Evolutionary conservation across 805 yeast genomes (phyloP), one percentile per base, ranked within the genome.

Genomic region (Blastobotrys terrestris): DNA sequence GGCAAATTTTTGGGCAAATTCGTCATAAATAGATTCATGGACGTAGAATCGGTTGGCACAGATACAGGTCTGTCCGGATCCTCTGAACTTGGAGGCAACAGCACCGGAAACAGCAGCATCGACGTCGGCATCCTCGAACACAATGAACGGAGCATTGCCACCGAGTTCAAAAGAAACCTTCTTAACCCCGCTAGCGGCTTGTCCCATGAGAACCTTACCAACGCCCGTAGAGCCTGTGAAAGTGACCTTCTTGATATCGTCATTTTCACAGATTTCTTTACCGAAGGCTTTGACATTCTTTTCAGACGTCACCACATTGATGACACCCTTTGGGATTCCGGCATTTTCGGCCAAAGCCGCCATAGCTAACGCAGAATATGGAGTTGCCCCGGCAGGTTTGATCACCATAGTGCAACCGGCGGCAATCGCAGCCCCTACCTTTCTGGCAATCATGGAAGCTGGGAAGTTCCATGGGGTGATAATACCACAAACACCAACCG

Each of bases 401-500:
- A 87, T 73, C 6, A 86, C 87, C 2, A 84, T 71, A 3, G 92
- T 80, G 67, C 92, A 85, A 1, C 94, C 95, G 14, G 87, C 85
- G 15, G 94, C 91, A 31, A 84, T 63, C 1, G 88, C 89, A 31
- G 92, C 89, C 18, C 85, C 91, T 49, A 82, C 69, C 63, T 85
- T 85, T 58, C 90, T 72, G 3, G 89, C 77, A 55, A 84, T 82
- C 91, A 84, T 85, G 13, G 91, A 87, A 19, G 81, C 70, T 2
- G 95, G 95, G 68, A 86, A 87, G 67, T 87, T 86, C 94, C 94
- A 86, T 2, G 94, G 94, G 2, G 92, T 84, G 61, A 86, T 66
- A 51, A 86, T 79, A 7, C 90, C 91, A 60, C 86, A 84, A 1
- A 84, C 90, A 5, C 95, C 95, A 48, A 86, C 72, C n/a, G 95